Conservation (phyloP, 371 early-diverging fungal genomes). For the Zychaea mexicana region DNA sequence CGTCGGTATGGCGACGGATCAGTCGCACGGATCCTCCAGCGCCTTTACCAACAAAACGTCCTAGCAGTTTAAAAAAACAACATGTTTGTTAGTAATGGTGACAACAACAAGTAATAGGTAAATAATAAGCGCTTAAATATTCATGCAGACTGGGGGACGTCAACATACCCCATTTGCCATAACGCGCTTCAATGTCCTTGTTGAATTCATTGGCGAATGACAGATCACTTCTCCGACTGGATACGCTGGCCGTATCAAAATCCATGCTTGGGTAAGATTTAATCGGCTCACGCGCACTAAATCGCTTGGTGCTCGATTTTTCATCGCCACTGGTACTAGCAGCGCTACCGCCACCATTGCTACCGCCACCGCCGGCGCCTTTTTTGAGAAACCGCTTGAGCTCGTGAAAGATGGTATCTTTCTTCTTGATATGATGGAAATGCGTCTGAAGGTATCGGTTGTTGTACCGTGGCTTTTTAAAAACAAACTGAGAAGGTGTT, state of each 20-base stretch:
- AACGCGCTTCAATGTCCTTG: slow-evolving; percentile 25
- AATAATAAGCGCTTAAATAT: not conserved
- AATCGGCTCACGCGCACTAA: not conserved
- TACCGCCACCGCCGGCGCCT: not conserved
- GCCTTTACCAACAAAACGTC: slow-evolving; percentile 55
- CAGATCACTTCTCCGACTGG: slow-evolving; percentile 8
- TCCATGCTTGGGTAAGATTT: slow-evolving; percentile 2
- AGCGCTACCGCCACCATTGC: not conserved
- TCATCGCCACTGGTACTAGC: not conserved
- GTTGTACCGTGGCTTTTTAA: slow-evolving; percentile 29
- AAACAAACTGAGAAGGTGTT: slow-evolving; percentile 33
- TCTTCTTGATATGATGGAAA: slow-evolving; percentile 27
- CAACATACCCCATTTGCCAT: slow-evolving; percentile 33
- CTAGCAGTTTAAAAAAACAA: slow-evolving; percentile 8
- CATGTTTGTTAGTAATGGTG: too few species aligned
- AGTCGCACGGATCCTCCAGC: slow-evolving; percentile 70
- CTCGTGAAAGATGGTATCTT: slow-evolving; percentile 41
- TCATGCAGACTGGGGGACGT: not conserved
- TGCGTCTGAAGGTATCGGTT: slow-evolving; percentile 29
- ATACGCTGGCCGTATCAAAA: not conserved
- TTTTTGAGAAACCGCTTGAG: slow-evolving; percentile 39
- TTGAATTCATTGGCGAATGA: slow-evolving; percentile 32
- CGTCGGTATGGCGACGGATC: slow-evolving; percentile 44
- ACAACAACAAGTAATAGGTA: not conserved
- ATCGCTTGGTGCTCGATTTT: not conserved